These are phyloP conservation scores for Ophiosphaerella korrae DNA, from an alignment of 2,329 filamentous ascomycete genomes.

Conservation along the genomic window DNA sequence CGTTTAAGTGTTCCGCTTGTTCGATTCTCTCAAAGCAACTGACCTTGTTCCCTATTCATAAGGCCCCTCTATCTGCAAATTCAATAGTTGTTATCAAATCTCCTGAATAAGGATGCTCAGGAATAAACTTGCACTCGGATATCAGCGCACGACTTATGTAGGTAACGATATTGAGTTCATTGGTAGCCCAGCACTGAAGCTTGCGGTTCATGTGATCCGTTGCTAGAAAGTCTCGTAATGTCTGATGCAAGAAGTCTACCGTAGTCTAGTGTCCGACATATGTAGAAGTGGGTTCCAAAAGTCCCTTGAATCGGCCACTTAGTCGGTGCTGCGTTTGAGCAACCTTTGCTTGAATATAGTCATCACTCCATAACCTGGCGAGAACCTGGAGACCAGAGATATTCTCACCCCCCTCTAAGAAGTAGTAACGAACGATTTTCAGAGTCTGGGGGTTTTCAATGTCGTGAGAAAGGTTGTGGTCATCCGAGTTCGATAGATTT, in stretches of 20 bases:
- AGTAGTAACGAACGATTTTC: slow-evolving; percentile 7
- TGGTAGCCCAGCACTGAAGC: neutral
- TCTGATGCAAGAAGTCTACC: neutral
- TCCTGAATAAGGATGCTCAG: no score
- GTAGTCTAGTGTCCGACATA: neutral
- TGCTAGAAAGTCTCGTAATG: neutral
- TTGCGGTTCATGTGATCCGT: neutral
- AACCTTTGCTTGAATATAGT: neutral
- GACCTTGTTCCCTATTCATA: neutral
- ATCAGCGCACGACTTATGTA: neutral
- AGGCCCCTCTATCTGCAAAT: neutral
- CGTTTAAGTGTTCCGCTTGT: neutral
- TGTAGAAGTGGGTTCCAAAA: neutral
- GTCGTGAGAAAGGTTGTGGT: slow-evolving; percentile 9
- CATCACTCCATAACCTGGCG: neutral
- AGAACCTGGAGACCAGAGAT: neutral
- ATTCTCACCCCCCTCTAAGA: slow-evolving; percentile 5
- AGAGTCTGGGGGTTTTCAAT: neutral
- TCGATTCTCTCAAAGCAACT: neutral
- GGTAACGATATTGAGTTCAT: neutral
- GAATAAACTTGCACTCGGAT: neutral
- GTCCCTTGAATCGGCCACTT: slow-evolving; percentile 3
- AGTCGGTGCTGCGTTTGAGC: neutral
- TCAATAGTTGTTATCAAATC: neutral
- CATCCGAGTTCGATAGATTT: slow-evolving; percentile 9